These are phyloP conservation scores for Ceratocystis cacaofunesta DNA, from an alignment of 2,329 filamentous ascomycete species.

Conservation along the genomic window DNA sequence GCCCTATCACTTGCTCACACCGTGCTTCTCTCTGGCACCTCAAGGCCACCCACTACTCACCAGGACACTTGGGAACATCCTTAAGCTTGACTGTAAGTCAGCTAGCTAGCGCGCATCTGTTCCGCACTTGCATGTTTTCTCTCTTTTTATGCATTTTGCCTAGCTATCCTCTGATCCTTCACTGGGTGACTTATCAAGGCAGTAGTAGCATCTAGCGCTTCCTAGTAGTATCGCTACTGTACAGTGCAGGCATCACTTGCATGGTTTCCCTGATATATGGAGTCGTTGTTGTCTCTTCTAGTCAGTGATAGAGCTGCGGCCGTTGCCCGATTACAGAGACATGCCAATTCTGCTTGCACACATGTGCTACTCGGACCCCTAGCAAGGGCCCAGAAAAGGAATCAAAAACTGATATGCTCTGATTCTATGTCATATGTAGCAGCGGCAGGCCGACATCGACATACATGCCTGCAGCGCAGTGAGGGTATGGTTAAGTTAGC, in stretches of 20 bases:
- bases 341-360: neutral
- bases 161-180: neutral
- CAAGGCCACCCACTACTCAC: neutral
- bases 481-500: neutral
- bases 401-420: constrained; percentile 22
- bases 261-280: neutral
- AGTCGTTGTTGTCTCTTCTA: neutral
- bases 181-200: neutral
- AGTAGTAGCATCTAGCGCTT: neutral
- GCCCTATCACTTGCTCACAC: neutral
- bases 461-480: neutral
- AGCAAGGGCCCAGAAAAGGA: constrained; percentile 1
- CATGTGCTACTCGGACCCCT: neutral
- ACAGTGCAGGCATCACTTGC: neutral
- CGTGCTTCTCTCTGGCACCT: neutral
- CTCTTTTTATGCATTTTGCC: neutral
- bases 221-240: neutral
- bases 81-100: neutral
- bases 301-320: neutral
- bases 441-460: neutral
- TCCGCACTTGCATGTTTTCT: neutral
- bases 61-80: neutral
- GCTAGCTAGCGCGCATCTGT: neutral
- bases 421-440: neutral
- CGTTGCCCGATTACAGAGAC: neutral